These are phyloP conservation scores for Cnidoscolus chayamansa DNA, from an alignment of 441 rosid species.

Conservation along the genomic window DNA sequence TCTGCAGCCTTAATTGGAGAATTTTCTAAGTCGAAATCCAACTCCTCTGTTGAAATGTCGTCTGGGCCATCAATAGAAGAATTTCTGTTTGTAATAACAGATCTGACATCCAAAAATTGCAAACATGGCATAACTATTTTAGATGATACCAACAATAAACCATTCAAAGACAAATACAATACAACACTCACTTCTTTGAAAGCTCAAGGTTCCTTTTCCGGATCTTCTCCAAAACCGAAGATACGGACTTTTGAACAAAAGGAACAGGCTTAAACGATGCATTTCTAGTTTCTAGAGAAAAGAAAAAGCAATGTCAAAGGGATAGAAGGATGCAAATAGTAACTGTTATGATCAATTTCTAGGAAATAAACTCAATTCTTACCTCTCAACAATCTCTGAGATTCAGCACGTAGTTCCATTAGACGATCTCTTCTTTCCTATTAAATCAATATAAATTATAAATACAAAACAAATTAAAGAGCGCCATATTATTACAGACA, in stretches of 20 bases:
- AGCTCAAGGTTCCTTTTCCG: conserved; percentile 74
- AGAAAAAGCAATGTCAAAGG: not conserved
- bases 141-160: not conserved
- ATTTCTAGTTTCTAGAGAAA: conserved; percentile 62
- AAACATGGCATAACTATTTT: not conserved
- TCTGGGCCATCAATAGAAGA: conserved; percentile 24
- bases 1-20: conserved; percentile 7
- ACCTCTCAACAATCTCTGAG: conserved; percentile 93
- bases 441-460: conserved; percentile 15
- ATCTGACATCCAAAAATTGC: conserved; percentile 29
- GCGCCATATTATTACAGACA: not conserved
- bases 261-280: conserved; percentile 74
- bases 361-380: not conserved
- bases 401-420: conserved; percentile 65
- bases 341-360: not conserved
- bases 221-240: conserved; percentile 83
- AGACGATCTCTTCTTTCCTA: conserved; percentile 68
- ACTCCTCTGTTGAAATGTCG: conserved; percentile 20
- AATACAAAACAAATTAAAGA: not conserved
- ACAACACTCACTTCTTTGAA: conserved; percentile 55
- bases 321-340: not conserved
- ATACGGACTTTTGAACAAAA: conserved; percentile 66
- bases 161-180: not conserved
- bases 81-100: conserved; percentile 29
- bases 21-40: conserved; percentile 30